These are phyloP conservation scores for Mitragyna speciosa DNA, from an alignment of 257 asterid genomes.

Conservation along the genomic window DNA sequence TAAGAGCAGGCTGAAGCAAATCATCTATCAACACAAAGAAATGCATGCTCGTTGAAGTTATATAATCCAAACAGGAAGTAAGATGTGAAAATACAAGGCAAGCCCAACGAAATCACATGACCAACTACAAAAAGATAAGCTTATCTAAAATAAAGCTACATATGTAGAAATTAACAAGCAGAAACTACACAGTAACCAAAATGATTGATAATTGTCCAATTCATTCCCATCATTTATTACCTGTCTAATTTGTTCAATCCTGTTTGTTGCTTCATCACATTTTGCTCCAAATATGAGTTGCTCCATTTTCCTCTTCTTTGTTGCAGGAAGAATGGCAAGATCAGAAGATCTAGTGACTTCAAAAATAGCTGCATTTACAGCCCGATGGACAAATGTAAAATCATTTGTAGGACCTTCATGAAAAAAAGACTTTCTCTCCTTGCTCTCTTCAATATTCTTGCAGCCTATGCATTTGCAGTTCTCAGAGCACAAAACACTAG, in stretches of 20 bases:
- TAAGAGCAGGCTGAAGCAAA: neutral
- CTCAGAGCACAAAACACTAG: constrained; percentile 65
- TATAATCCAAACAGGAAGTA: neutral
- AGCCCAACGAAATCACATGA: neutral
- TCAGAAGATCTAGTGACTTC: constrained; percentile 36
- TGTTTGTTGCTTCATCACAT: constrained; percentile 27
- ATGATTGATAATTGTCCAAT: neutral
- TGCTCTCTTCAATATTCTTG: constrained; percentile 70
- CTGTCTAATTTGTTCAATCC: constrained; percentile 39
- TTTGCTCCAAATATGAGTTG: constrained; percentile 29
- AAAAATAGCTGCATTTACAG: constrained; percentile 50
- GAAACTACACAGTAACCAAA: neutral
- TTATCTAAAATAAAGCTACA: neutral
- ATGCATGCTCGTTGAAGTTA: neutral
- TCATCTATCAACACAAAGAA: neutral
- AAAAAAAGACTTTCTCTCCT: constrained; percentile 49
- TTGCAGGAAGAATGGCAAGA: constrained; percentile 28
- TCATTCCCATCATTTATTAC: constrained; percentile 20
- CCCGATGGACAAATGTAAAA: constrained; percentile 33
- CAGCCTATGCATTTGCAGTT: constrained; percentile 74
- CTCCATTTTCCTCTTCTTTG: constrained; percentile 41
- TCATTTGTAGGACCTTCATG: constrained; percentile 39
- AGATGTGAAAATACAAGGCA: no score
- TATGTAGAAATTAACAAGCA: neutral
- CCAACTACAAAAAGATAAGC: neutral